A percentile compares a stretch with the other conserved stretches of the same genome.
Conservation (phyloP, 805 yeast genomes). For the Ogataea trehalophila region DNA sequence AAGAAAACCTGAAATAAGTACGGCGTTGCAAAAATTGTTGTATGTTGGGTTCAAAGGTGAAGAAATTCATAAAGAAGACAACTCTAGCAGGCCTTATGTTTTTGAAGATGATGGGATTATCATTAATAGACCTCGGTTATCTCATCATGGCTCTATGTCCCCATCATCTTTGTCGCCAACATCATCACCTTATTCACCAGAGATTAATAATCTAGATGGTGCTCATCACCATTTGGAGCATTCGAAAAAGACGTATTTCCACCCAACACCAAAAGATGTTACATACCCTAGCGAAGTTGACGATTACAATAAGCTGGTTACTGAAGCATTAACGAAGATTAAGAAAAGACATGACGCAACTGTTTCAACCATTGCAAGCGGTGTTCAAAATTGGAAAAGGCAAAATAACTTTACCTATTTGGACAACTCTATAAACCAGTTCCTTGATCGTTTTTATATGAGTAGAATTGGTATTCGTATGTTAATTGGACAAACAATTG, state of each 20-base stretch:
- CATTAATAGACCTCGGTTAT: slow-evolving; percentile 19
- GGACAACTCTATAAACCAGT: slow-evolving; percentile 71
- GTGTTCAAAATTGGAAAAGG: slow-evolving; percentile 85
- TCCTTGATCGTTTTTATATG: slow-evolving; percentile 84
- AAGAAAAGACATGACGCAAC: slow-evolving; percentile 89
- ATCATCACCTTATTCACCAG: slow-evolving; percentile 3
- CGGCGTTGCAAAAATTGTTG: slow-evolving; percentile 36
- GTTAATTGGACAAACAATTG: slow-evolving; percentile 92
- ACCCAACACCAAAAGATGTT: slow-evolving; percentile 47
- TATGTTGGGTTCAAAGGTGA: slow-evolving; percentile 11
- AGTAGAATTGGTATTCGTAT: slow-evolving; percentile 87
- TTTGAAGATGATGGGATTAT: slow-evolving; percentile 47
- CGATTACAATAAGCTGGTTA: slow-evolving; percentile 63
- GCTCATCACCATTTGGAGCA: slow-evolving; percentile 6
- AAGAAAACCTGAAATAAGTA: slow-evolving; percentile 50
- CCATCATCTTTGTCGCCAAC: too few relatives aligned
- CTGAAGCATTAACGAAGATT: slow-evolving; percentile 61
- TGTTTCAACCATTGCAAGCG: slow-evolving; percentile 87
- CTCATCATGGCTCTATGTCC: slow-evolving; percentile 1
- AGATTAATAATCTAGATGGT: slow-evolving; percentile 7
- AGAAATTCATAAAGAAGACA: slow-evolving; percentile 3
- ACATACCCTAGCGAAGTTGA: slow-evolving; percentile 72
- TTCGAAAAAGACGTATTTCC: slow-evolving; percentile 37
- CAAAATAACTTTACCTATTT: slow-evolving; percentile 42
- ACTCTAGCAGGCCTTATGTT: slow-evolving; percentile 14